Evolutionary conservation across 306 rosid genomes (phyloP).

Genomic region (Rubus idaeus): DNA sequence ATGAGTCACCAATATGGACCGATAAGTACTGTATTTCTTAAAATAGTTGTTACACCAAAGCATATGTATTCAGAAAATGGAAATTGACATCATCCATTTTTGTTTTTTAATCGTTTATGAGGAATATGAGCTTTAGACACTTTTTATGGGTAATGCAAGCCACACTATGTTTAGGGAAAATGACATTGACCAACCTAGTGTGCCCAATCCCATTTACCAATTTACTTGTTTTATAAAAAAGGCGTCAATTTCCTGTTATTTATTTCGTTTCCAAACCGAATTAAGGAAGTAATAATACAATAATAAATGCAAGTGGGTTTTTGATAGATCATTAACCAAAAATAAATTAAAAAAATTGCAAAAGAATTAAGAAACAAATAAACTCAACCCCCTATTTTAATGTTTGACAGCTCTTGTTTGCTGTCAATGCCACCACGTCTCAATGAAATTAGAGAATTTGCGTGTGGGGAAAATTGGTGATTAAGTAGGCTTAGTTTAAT

Average conservation of each 20-base stretch:
- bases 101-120: not conserved
- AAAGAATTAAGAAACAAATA: not conserved
- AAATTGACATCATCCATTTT: not conserved
- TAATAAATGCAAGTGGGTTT: not conserved
- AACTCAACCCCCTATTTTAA: not conserved
- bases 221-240: not conserved
- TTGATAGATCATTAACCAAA: not conserved
- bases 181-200: not conserved
- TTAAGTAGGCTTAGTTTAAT: not conserved
- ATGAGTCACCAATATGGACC: not conserved
- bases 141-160: not conserved
- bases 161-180: not conserved
- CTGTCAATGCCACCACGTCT: slow-evolving; percentile 8
- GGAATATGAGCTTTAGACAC: not conserved
- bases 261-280: not conserved
- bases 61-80: not conserved
- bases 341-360: not conserved
- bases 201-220: not conserved
- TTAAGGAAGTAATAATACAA: not conserved
- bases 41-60: not conserved
- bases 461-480: not conserved
- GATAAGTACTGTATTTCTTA: not conserved
- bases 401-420: not conserved
- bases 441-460: not conserved
- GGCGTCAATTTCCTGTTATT: not conserved